A percentile compares a stretch with the other conserved stretches of the same genome.
Evolutionary conservation across 2,329 filamentous ascomycete genomes (phyloP).

Genomic region (Cladosporium sp.): DNA sequence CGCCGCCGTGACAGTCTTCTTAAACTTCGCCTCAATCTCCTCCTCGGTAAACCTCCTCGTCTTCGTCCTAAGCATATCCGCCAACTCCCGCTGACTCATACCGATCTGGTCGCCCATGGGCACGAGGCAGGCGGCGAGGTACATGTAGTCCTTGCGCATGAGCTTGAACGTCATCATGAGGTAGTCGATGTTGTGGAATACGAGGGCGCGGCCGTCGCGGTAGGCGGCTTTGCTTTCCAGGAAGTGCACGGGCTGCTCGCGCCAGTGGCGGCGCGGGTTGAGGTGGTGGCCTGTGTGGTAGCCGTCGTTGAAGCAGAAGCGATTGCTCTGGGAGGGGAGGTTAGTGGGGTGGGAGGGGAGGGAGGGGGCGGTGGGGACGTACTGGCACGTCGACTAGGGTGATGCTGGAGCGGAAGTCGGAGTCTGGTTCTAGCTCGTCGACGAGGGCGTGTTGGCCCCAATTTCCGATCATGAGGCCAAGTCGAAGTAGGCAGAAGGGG

Average conservation of each 20-base stretch:
- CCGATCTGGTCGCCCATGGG: conserved; percentile 68
- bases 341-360: not conserved
- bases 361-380: conserved; percentile 35
- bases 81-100: conserved; percentile 61
- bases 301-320: conserved; percentile 78
- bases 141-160: conserved; percentile 65
- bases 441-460: conserved; percentile 84
- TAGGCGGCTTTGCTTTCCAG: conserved; percentile 66
- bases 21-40: conserved; percentile 59
- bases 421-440: conserved; percentile 68
- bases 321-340: conserved; percentile 60
- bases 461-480: conserved; percentile 76
- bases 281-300: conserved; percentile 80
- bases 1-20: conserved; percentile 4
- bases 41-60: conserved; percentile 63
- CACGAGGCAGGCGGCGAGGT: conserved; percentile 66
- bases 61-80: conserved; percentile 59
- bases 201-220: conserved; percentile 62
- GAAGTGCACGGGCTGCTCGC: conserved; percentile 72
- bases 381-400: conserved; percentile 75
- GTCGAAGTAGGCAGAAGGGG: conserved; percentile 61
- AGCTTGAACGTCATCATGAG: conserved; percentile 68
- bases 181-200: conserved; percentile 80
- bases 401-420: conserved; percentile 74
- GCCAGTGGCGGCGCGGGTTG: conserved; percentile 75